Evolutionary conservation across 176 grass and related monocot species (phyloP).

Genomic region (Poa annua): DNA sequence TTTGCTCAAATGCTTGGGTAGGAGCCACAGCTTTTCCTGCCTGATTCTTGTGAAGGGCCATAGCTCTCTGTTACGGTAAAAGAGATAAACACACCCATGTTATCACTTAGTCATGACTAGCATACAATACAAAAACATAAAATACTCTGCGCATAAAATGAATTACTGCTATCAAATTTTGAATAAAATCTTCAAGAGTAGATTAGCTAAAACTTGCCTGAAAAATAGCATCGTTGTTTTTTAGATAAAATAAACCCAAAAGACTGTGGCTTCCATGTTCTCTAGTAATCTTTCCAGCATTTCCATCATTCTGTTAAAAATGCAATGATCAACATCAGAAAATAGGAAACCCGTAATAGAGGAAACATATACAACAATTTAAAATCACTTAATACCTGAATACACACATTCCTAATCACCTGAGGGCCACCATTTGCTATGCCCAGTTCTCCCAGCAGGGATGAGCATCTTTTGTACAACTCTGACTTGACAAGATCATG

Average conservation of each 20-base stretch:
- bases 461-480: constrained; percentile 63
- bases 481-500: constrained; percentile 73
- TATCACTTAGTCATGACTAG: constrained; percentile 4
- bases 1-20: constrained; percentile 6
- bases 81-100: constrained; percentile 15
- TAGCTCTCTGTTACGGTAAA: constrained; percentile 71
- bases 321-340: constrained; percentile 30
- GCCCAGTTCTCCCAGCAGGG: constrained; percentile 58
- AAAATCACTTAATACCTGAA: constrained; percentile 46
- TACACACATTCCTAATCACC: constrained; percentile 40
- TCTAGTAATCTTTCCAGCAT: constrained; percentile 40
- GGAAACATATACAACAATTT: neutral
- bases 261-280: constrained; percentile 50
- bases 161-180: constrained; percentile 13
- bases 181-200: constrained; percentile 28
- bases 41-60: constrained; percentile 75
- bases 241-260: constrained; percentile 64
- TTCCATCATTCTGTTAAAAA: constrained; percentile 48
- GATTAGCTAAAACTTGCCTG: constrained; percentile 53
- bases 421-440: constrained; percentile 36
- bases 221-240: constrained; percentile 58
- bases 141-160: neutral
- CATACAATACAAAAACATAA: neutral
- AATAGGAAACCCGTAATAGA: constrained; percentile 39
- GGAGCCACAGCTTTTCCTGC: constrained; percentile 38